Conservation (phyloP, 805 yeast genomes). For the Danielia reshetovae region DNA sequence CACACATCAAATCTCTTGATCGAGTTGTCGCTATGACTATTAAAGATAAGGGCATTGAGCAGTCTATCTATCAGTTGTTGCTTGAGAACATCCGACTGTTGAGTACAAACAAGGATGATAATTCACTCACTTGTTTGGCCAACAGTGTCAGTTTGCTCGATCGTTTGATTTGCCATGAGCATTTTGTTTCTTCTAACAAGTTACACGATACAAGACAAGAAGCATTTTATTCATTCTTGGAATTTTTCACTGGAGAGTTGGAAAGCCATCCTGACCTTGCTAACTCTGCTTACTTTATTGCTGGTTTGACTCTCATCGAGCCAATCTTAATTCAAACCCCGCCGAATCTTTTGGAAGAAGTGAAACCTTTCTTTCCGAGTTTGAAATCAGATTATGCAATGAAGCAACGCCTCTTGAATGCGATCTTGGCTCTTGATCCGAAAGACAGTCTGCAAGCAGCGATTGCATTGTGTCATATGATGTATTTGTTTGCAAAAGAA, state of each 20-base stretch:
- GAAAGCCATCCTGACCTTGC: slow-evolving; percentile 15
- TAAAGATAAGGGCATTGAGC: background rate
- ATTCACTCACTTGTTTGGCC: slow-evolving; percentile 1
- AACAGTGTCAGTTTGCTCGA: slow-evolving; percentile 6
- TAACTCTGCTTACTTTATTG: slow-evolving; percentile 55
- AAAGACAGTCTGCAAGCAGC: slow-evolving; percentile 7
- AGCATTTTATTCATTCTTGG: slow-evolving; percentile 30
- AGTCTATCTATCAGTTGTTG: background rate
- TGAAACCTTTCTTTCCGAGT: slow-evolving; percentile 10
- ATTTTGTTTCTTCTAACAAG: background rate
- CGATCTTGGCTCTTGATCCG: slow-evolving; percentile 36
- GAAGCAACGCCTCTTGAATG: slow-evolving; percentile 37
- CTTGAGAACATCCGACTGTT: background rate
- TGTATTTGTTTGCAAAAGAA: slow-evolving; percentile 51
- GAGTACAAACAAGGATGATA: background rate
- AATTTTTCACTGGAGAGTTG: slow-evolving; percentile 33
- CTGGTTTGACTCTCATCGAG: slow-evolving; percentile 53
- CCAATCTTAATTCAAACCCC: slow-evolving; percentile 46
- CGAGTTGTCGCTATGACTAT: slow-evolving; percentile 1
- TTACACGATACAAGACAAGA: background rate
- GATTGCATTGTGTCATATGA: slow-evolving; percentile 46
- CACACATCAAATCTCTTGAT: slow-evolving; percentile 14
- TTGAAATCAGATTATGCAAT: slow-evolving; percentile 13
- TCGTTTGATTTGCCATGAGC: slow-evolving; percentile 4
- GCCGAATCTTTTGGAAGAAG: slow-evolving; percentile 13